Percentiles rank a stretch among this genome's conserved stretches.
Conservation (phyloP, 345 rosid species). For the Pseudoturritis turrita region DNA sequence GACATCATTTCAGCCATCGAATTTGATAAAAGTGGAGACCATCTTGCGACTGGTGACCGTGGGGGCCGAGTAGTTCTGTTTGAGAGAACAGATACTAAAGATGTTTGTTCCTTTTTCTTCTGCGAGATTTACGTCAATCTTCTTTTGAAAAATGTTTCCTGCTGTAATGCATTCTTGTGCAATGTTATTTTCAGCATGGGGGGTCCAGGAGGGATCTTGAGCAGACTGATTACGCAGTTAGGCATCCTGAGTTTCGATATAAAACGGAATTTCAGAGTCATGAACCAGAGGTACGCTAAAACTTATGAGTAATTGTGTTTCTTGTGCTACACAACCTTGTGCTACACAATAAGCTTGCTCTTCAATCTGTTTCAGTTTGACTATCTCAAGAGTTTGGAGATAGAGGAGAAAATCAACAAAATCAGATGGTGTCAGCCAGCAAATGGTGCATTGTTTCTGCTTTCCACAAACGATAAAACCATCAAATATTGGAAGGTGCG, state of each 20-base stretch:
- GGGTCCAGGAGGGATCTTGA: constrained; percentile 81
- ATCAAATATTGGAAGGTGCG: constrained; percentile 99
- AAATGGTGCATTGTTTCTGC: constrained; percentile 84
- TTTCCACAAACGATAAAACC: constrained; percentile 97
- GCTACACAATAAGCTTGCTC: not conserved
- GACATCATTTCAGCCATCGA: constrained; percentile 99
- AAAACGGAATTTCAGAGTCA: constrained; percentile 99
- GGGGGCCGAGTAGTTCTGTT: constrained; percentile 99
- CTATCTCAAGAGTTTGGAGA: constrained; percentile 99
- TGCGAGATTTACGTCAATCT: not conserved
- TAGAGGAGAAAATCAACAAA: constrained; percentile 99
- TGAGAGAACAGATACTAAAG: constrained; percentile 83
- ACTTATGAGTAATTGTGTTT: not conserved
- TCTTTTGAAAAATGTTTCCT: not conserved
- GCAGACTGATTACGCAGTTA: constrained; percentile 57
- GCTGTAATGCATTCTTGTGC: constrained; percentile 3
- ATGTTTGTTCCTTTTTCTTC: constrained; percentile 45
- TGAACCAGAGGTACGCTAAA: constrained; percentile 84
- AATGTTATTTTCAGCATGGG: constrained; percentile 51
- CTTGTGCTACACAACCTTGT: not conserved
- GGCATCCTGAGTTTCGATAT: constrained; percentile 98
- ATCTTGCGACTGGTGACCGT: constrained; percentile 99
- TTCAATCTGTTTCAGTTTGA: constrained; percentile 65
- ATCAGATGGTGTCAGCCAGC: constrained; percentile 98
- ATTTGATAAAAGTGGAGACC: constrained; percentile 94